Conservation (phyloP, 2,329 filamentous ascomycete genomes). For the Microcera coccophila region DNA sequence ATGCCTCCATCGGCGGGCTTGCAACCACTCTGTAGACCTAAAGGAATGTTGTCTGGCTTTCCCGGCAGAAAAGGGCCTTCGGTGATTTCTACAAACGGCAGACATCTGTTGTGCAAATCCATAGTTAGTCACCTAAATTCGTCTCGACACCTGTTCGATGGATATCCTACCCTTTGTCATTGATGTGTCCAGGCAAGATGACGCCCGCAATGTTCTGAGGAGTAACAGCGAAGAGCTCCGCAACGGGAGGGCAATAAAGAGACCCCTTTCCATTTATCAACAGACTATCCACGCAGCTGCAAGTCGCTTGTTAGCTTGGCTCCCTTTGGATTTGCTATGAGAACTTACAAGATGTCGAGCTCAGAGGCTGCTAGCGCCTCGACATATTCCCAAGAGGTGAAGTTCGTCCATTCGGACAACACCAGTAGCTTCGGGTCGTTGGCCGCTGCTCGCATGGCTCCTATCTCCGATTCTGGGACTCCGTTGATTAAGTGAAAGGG, state of each 20-base stretch:
- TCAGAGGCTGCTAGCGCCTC: too few relatives aligned
- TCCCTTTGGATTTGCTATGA: too few relatives aligned
- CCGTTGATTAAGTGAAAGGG: too few relatives aligned
- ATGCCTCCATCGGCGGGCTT: conserved; percentile 39
- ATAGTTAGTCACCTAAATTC: conserved; percentile 1
- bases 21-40: too few relatives aligned
- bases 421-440: not conserved
- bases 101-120: conserved; percentile 10
- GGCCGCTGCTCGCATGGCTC: not conserved
- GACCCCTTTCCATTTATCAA: conserved; percentile 60
- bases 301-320: too few relatives aligned
- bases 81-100: not conserved
- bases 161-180: conserved; percentile 41
- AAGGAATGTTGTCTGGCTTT: too few relatives aligned
- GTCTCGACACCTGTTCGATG: not conserved
- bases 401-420: not conserved
- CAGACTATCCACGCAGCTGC: conserved; percentile 44
- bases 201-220: conserved; percentile 29
- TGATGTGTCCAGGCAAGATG: conserved; percentile 30
- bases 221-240: conserved; percentile 42
- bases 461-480: not conserved
- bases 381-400: conserved; percentile 12
- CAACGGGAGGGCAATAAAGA: conserved; percentile 47
- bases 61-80: too few relatives aligned
- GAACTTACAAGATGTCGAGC: too few relatives aligned